Base-by-base conservation (phyloP, 2,329 filamentous ascomycete genomes). In the Trichophyton schoenleinii region DNA sequence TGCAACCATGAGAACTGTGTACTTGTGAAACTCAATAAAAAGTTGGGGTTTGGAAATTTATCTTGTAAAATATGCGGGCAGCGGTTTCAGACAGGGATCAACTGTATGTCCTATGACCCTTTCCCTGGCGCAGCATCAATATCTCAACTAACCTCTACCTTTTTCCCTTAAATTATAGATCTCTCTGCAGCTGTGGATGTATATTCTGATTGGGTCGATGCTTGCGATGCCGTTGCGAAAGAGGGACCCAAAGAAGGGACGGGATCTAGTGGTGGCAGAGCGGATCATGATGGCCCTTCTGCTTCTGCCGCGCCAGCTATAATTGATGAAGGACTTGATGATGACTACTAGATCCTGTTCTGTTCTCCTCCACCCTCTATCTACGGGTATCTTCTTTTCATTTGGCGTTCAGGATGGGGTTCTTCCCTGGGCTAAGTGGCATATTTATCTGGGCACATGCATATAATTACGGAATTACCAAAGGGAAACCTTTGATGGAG, bases 131-230 rank as follows among this genome's bases (percentile, higher is more conserved):
- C 18, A 15, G 18, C 28, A 25, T n/a, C 25, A 20, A 6, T 25
- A 41, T 18, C 41, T 15, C 2, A 25, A 6, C n/a, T 42, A 58
- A 25, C 28, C 4, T 25, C 1, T 13, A 3, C 22, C n/a, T 4
- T 15, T 52, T 52, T 9, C 5, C 31, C 15, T 38, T 13, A 63
- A 62, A 49, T 57, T 38, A 57, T 64, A 95, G 90, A 95, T 73
- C 84, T 97, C 28, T 95, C 89, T 28, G 89, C 88, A 13, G 84
- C 90, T 0, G 91, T 99, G 55, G 94, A 99, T 72, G 92, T 99
- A 6, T 99, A 99, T 71, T 89, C 89, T 38, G 94, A 97, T 74
- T 99, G 94, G 94, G 89, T 99, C 65, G 94, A 99, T 76, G 94
- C 94, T n/a, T 88, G 86, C 71, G 87, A 89, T 70, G 80, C 83